Base-by-base conservation (phyloP, 1,284 basidiomycete genomes). In the Malassezia furfur region DNA sequence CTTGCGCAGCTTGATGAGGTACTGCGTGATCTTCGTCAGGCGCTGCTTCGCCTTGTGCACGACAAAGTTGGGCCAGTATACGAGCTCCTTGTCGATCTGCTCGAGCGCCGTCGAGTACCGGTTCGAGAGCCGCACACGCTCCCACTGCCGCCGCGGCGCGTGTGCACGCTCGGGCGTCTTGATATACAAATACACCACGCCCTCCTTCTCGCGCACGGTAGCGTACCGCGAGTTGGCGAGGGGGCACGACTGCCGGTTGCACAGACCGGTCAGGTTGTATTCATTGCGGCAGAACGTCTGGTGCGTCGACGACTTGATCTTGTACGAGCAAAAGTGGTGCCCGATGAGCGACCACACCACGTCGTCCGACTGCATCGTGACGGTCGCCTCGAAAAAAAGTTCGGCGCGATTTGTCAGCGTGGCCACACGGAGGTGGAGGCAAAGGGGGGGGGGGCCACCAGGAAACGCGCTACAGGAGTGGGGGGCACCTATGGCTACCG, bases 21-120 rank as follows among this genome's bases (percentile, higher is more conserved):
- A 98, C 76, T 99, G 94, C 0, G 93, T 98, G 67, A 99, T 96
- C 79, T 96, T 98, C 15, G 94, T 99, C 36, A 96, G 81, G 48
- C 94, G 83, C 78, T 99, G 94, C 80, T 98, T 99, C 81, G 93
- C 96, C 78, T 96, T 96, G 80, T 98, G 94, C 56, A 90, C 87
- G 52, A 85, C 85, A 76, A 94, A 98, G 68, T 91, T 93, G 10
- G 91, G 91, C 94, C 94, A 98, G 77, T 96, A 91, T 43, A 91
- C 82, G 62, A 98, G 81, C 73, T 96, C 89, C 61, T 83, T 83
- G 80, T 98, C 94, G 51, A 74, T 70, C 55, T 72, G 69, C 50
- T 93, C 88, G 47, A 99, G 79, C 3, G 94, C 91, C 75, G 88
- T 90, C 38, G 86, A 81, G 78, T 98, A 98, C 78, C 91, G 93